Conservation (phyloP, 352 stramenopile species). For the Pythium periplocum region DNA sequence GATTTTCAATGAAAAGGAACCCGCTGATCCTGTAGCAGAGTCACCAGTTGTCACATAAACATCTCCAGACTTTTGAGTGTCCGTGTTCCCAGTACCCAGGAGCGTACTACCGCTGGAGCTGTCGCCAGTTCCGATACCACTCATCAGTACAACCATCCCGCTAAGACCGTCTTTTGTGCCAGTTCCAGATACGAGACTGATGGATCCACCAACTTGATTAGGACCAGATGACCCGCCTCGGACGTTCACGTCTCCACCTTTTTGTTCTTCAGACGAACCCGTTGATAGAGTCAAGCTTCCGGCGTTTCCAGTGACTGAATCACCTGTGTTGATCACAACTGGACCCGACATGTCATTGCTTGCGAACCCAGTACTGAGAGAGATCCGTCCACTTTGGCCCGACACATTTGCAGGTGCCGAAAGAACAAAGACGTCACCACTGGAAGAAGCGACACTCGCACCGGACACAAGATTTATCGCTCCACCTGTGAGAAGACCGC, state of each 20-base stretch:
- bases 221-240: constrained; percentile 29
- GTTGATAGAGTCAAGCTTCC: constrained; percentile 25
- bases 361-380: constrained; percentile 25
- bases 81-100: constrained; percentile 45
- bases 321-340: constrained; percentile 37
- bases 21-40: constrained; percentile 27
- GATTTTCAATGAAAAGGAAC: constrained; percentile 30
- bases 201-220: constrained; percentile 30
- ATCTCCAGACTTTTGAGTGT: constrained; percentile 28
- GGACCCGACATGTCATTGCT: constrained; percentile 23
- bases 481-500: constrained; percentile 38
- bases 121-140: constrained; percentile 23
- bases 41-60: constrained; percentile 38
- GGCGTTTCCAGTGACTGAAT: constrained; percentile 20
- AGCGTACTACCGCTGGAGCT: constrained; percentile 36
- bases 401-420: constrained; percentile 14
- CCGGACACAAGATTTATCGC: constrained; percentile 45
- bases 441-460: constrained; percentile 29
- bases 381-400: constrained; percentile 24
- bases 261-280: constrained; percentile 25
- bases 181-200: constrained; percentile 36
- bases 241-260: constrained; percentile 32
- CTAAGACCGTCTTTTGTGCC: constrained; percentile 29
- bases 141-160: constrained; percentile 37
- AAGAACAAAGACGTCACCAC: constrained; percentile 42